Percentiles rank a stretch among this genome's conserved stretches.
Evolutionary conservation across 164 flowering plant genomes (phyloP).

Genomic region (Hamamelis virginiana): DNA sequence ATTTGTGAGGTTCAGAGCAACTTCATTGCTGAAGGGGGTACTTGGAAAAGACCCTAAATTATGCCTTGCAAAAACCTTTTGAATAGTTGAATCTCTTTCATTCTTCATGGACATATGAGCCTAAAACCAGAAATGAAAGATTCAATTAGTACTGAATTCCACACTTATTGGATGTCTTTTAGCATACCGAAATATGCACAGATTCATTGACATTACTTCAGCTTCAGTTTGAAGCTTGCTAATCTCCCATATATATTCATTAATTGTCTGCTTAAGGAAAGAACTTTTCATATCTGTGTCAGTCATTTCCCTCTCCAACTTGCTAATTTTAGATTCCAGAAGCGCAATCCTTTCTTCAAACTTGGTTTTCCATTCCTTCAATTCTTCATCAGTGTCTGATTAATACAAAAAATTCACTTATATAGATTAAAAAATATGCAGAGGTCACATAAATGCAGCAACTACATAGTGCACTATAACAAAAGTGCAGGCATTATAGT

Average conservation of each 20-base stretch:
- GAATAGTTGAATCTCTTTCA: constrained; percentile 68
- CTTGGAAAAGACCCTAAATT: constrained; percentile 70
- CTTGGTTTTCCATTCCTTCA: constrained; percentile 86
- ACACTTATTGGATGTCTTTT: neutral
- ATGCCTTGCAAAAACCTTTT: constrained; percentile 52
- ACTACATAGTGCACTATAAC: neutral
- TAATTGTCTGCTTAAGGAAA: constrained; percentile 29
- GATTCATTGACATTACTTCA: constrained; percentile 46
- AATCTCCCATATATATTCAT: constrained; percentile 47
- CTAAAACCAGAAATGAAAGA: constrained; percentile 35
- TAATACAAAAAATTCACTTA: constrained; percentile 1
- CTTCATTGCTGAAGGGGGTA: constrained; percentile 64
- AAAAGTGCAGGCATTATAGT: neutral
- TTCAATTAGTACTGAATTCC: neutral
- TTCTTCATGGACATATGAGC: constrained; percentile 52
- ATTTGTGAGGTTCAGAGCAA: constrained; percentile 54
- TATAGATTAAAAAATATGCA: neutral
- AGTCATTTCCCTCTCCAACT: constrained; percentile 61
- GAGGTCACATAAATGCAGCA: neutral
- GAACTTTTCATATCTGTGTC: constrained; percentile 52
- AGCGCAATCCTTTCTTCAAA: constrained; percentile 69
- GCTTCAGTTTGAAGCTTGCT: constrained; percentile 84
- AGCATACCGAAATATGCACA: constrained; percentile 2
- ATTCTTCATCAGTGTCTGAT: constrained; percentile 88
- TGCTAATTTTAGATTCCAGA: constrained; percentile 53